Evolutionary conservation across 768 basidiomycete species (phyloP).

Genomic region (Phaeotremella fagi): DNA sequence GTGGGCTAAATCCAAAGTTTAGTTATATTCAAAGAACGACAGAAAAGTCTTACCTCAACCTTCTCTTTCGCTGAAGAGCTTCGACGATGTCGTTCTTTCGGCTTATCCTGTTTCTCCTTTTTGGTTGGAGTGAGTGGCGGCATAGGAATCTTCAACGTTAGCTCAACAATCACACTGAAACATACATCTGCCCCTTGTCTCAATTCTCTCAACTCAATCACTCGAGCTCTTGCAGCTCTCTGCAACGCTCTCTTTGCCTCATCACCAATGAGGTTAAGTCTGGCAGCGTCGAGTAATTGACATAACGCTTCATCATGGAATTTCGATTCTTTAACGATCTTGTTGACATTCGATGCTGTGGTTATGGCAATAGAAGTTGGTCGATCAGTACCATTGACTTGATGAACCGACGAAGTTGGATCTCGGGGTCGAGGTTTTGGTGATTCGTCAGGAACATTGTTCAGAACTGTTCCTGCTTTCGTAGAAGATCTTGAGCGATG

Average conservation of each 20-base stretch:
- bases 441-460: too few species aligned
- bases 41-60: slow-evolving; percentile 4
- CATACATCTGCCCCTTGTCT: slow-evolving; percentile 23
- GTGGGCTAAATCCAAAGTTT: slow-evolving; percentile 1
- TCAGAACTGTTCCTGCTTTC: too few species aligned
- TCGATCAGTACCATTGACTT: too few species aligned
- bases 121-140: not conserved
- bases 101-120: slow-evolving; percentile 15
- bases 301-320: slow-evolving; percentile 47
- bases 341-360: slow-evolving; percentile 39
- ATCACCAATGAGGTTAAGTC: slow-evolving; percentile 38
- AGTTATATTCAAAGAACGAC: not conserved
- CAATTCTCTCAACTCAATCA: slow-evolving; percentile 39
- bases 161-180: not conserved
- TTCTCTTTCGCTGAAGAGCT: slow-evolving; percentile 5
- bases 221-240: slow-evolving; percentile 41
- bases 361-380: slow-evolving; percentile 36
- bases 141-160: not conserved
- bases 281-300: slow-evolving; percentile 41
- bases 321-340: slow-evolving; percentile 33
- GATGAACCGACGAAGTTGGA: too few species aligned
- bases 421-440: too few species aligned
- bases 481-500: not conserved
- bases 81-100: slow-evolving; percentile 9
- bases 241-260: slow-evolving; percentile 44